Evolutionary conservation across 306 rosid genomes (phyloP).

Genomic region (Vigna mungo): DNA sequence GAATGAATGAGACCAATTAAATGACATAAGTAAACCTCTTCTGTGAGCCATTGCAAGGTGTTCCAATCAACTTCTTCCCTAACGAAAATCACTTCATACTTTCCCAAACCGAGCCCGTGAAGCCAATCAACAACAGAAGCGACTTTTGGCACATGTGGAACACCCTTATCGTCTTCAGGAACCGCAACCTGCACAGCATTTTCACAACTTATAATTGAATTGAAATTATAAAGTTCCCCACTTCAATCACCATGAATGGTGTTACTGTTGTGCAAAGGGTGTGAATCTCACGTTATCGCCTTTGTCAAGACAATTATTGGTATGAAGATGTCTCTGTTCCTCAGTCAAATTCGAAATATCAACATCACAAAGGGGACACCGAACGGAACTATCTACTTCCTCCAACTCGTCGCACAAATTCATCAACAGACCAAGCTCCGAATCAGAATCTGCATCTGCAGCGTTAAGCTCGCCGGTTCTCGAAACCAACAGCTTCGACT

Average conservation of each 20-base stretch:
- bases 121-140: slow-evolving; percentile 75
- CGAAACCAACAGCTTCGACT: slow-evolving; percentile 62
- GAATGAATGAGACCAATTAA: not conserved
- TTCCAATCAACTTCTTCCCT: slow-evolving; percentile 93
- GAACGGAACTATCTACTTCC: slow-evolving; percentile 45
- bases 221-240: not conserved
- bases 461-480: slow-evolving; percentile 26
- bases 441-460: slow-evolving; percentile 37
- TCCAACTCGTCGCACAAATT: slow-evolving; percentile 53
- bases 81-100: slow-evolving; percentile 69
- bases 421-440: slow-evolving; percentile 66
- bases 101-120: slow-evolving; percentile 63
- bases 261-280: not conserved
- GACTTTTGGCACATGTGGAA: slow-evolving; percentile 44
- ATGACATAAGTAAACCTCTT: slow-evolving; percentile 67
- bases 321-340: slow-evolving; percentile 69
- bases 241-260: not conserved
- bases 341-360: slow-evolving; percentile 73
- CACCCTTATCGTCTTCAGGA: slow-evolving; percentile 45
- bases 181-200: slow-evolving; percentile 51
- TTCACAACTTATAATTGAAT: not conserved
- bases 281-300: slow-evolving; percentile 54
- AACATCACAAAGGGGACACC: slow-evolving; percentile 76
- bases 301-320: slow-evolving; percentile 76
- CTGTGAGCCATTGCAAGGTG: slow-evolving; percentile 74